Evolutionary conservation across 805 yeast species (phyloP).

Genomic region (Danielozyma ontarioensis): DNA sequence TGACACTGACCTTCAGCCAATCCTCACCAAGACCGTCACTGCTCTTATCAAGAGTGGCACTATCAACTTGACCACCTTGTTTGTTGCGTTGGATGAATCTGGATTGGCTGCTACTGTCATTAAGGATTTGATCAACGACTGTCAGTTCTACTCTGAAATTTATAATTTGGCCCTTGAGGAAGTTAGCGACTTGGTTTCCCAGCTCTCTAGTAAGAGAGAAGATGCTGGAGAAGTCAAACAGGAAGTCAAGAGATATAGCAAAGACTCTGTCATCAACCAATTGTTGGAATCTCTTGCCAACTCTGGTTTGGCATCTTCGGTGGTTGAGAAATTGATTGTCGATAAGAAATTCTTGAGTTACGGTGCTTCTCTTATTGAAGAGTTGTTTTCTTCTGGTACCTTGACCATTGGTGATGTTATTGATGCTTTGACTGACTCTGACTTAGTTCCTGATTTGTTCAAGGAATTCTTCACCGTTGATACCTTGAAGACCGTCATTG

Average conservation of each 20-base stretch:
- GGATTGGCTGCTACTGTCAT: conserved; percentile 37
- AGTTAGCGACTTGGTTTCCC: conserved; percentile 24
- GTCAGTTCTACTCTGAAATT: conserved; percentile 35
- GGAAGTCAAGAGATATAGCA: conserved; percentile 7
- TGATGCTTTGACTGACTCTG: conserved; percentile 28
- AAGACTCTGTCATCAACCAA: conserved; percentile 19
- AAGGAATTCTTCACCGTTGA: conserved; percentile 32
- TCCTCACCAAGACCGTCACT: conserved; percentile 23
- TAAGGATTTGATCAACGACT: conserved; percentile 29
- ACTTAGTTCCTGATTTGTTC: conserved; percentile 32
- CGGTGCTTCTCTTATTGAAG: conserved; percentile 33
- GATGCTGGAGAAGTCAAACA: background rate
- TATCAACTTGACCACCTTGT: conserved; percentile 31
- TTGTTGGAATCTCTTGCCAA: conserved; percentile 40
- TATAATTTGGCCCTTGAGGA: conserved; percentile 29
- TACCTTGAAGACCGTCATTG: conserved; percentile 35
- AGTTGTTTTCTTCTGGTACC: conserved; percentile 25
- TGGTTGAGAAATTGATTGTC: conserved; percentile 31
- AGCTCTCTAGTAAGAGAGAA: conserved; percentile 12
- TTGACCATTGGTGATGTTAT: conserved; percentile 23
- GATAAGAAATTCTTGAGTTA: conserved; percentile 31
- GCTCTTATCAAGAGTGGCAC: conserved; percentile 25
- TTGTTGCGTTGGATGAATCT: conserved; percentile 36
- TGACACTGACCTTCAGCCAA: conserved; percentile 25
- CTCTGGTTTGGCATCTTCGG: conserved; percentile 37